phyloP scores from a whole-genome alignment of 2,329 filamentous ascomycete species.

The Daldinia eschscholtzii region DNA sequence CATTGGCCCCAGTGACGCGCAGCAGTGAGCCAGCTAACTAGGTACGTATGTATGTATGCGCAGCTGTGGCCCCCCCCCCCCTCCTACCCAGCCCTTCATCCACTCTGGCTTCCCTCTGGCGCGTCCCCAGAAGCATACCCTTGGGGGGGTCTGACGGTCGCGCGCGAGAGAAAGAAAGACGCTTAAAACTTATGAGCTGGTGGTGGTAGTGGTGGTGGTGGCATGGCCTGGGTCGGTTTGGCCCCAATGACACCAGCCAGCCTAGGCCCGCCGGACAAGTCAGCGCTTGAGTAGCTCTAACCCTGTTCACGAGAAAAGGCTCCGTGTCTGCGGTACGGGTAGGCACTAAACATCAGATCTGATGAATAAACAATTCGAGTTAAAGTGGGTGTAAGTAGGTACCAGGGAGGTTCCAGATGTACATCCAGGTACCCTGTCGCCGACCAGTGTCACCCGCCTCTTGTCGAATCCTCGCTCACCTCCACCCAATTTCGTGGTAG shows the following conservation, averaged over 20 bases:
- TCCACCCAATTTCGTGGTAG: constrained; percentile 50
- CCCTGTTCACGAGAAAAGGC: constrained; percentile 39
- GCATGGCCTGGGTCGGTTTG: constrained; percentile 29
- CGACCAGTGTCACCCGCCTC: constrained; percentile 50
- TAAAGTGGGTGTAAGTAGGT: constrained; percentile 19
- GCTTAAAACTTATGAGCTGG: constrained; percentile 14
- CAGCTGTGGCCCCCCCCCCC: constrained; percentile 20
- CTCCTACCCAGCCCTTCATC: constrained; percentile 18
- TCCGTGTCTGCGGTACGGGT: constrained; percentile 38
- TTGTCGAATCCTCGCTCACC: constrained; percentile 46
- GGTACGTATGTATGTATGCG: constrained; percentile 11
- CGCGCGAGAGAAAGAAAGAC: constrained; percentile 1
- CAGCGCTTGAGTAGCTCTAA: constrained; percentile 40
- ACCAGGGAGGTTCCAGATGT: constrained; percentile 36
- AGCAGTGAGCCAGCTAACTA: constrained; percentile 29
- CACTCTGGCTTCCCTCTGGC: constrained; percentile 18
- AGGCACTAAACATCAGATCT: constrained; percentile 34
- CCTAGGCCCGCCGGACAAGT: constrained; percentile 42
- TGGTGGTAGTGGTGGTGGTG: constrained; percentile 27
- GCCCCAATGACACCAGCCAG: constrained; percentile 32
- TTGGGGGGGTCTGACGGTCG: constrained; percentile 15
- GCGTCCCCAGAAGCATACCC: not conserved
- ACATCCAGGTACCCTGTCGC: constrained; percentile 45
- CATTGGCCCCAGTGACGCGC: constrained; percentile 42
- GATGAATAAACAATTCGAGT: constrained; percentile 28